Percentiles rank a stretch among this genome's conserved stretches.
Evolutionary conservation across 257 asterid genomes (phyloP).

Genomic region (Scutellaria galericulata): DNA sequence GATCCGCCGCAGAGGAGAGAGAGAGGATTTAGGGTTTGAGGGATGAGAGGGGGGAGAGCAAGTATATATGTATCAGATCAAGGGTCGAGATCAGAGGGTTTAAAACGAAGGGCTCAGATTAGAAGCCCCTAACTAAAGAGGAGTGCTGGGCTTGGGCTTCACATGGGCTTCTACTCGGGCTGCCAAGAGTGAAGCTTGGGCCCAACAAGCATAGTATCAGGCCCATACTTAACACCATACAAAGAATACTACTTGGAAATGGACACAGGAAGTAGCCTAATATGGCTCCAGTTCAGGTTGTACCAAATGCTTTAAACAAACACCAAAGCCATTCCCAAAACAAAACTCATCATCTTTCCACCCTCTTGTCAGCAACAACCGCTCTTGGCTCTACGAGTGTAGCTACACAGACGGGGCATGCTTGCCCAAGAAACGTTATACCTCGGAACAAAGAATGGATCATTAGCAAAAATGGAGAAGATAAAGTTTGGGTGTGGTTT

Average conservation of each 20-base stretch:
- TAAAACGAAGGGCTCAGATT: no score
- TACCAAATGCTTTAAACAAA: slow-evolving; percentile 33
- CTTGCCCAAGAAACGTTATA: slow-evolving; percentile 31
- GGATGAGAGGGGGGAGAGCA: no score
- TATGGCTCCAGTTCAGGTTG: slow-evolving; percentile 38
- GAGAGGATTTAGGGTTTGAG: no score
- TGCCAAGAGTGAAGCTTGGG: no score
- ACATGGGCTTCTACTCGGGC: no score
- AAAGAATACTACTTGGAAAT: slow-evolving; percentile 30
- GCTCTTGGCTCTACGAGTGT: neutral
- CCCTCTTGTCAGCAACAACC: neutral
- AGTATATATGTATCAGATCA: no score
- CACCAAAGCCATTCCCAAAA: slow-evolving; percentile 35
- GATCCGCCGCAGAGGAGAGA: no score
- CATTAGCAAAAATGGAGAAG: slow-evolving; percentile 30
- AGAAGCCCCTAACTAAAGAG: no score
- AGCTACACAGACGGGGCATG: slow-evolving; percentile 30
- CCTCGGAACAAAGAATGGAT: slow-evolving; percentile 20
- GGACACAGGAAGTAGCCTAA: neutral
- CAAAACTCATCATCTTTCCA: slow-evolving; percentile 34
- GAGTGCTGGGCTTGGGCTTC: no score
- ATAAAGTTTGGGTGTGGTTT: slow-evolving; percentile 33
- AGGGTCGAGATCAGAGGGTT: no score
- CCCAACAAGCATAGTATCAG: no score
- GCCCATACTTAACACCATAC: no score